Evolutionary conservation across 257 asterid genomes (phyloP).

Genomic region (Nicotiana undulata): DNA sequence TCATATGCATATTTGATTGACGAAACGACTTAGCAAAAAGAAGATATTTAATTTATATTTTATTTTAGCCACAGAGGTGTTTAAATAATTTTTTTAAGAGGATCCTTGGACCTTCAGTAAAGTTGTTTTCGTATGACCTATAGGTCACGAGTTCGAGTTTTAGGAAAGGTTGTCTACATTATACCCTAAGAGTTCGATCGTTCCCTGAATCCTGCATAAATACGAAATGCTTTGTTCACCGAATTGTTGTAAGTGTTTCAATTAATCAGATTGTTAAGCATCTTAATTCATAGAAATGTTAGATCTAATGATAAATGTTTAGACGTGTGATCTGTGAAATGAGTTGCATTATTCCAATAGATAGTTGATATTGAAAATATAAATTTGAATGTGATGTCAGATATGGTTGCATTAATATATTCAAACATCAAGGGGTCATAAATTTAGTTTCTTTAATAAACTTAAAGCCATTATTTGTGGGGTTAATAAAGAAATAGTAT

Average conservation of each 20-base stretch:
- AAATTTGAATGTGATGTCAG: not conserved
- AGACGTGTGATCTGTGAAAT: too few species aligned
- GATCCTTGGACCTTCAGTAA: too few species aligned
- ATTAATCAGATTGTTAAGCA: not conserved
- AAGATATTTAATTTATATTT: too few species aligned
- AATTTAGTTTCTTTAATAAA: too few species aligned
- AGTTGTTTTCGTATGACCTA: too few species aligned
- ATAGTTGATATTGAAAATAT: not conserved
- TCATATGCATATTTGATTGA: not conserved
- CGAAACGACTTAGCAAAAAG: not conserved
- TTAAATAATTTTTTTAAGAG: too few species aligned
- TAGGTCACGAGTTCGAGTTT: too few species aligned
- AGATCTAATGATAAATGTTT: too few species aligned
- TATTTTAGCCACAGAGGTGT: not conserved
- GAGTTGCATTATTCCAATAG: not conserved
- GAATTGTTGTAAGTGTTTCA: fast-evolving
- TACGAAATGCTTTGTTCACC: too few species aligned
- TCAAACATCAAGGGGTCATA: not conserved
- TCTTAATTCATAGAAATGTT: not conserved
- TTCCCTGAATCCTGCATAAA: too few species aligned
- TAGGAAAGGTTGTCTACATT: too few species aligned
- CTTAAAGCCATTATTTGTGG: not conserved
- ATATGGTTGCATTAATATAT: not conserved
- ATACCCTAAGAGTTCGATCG: fast-evolving
- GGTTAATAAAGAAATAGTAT: not conserved